Evolutionary conservation across 2,329 filamentous ascomycete genomes (phyloP).

Genomic region (Coniella lustricola): DNA sequence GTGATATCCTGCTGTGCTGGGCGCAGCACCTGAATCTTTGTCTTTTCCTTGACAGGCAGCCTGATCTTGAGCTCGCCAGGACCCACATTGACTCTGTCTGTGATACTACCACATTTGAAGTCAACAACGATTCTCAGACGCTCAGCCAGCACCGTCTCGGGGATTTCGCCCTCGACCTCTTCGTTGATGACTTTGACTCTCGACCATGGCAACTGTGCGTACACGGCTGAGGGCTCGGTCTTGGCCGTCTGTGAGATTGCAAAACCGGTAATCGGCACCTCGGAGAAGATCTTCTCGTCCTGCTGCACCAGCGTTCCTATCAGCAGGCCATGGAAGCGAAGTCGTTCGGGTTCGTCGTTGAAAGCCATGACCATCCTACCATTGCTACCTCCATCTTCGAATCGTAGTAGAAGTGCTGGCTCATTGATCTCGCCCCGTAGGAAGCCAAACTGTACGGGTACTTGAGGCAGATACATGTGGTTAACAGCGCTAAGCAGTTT

Average conservation of each 20-base stretch:
- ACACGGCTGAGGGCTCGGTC: conserved; percentile 41
- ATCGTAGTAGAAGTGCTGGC: conserved; percentile 63
- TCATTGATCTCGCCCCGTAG: conserved; percentile 63
- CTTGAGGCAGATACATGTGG: conserved; percentile 57
- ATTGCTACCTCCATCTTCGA: conserved; percentile 57
- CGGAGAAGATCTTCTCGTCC: conserved; percentile 63
- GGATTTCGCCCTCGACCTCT: conserved; percentile 52
- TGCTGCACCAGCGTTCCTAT: conserved; percentile 63
- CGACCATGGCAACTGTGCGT: conserved; percentile 56
- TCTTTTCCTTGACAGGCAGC: conserved; percentile 55
- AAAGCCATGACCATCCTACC: conserved; percentile 75
- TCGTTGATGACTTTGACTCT: conserved; percentile 67
- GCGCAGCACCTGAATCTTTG: conserved; percentile 60
- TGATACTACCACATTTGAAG: conserved; percentile 68
- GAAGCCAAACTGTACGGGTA: conserved; percentile 72
- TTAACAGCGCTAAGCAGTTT: conserved; percentile 73
- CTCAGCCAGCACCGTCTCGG: conserved; percentile 68
- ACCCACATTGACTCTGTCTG: conserved; percentile 75
- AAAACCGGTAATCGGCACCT: conserved; percentile 60
- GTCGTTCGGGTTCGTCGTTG: conserved; percentile 61
- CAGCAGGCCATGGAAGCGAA: conserved; percentile 64
- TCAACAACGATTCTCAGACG: conserved; percentile 68
- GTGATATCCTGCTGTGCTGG: conserved; percentile 72
- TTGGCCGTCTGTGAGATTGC: conserved; percentile 50
- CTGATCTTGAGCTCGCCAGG: conserved; percentile 66